A percentile compares a stretch with the other conserved stretches of the same genome.
phyloP scores from a whole-genome alignment of 2,329 filamentous ascomycete species.

The Colletotrichum tamarilloi region DNA sequence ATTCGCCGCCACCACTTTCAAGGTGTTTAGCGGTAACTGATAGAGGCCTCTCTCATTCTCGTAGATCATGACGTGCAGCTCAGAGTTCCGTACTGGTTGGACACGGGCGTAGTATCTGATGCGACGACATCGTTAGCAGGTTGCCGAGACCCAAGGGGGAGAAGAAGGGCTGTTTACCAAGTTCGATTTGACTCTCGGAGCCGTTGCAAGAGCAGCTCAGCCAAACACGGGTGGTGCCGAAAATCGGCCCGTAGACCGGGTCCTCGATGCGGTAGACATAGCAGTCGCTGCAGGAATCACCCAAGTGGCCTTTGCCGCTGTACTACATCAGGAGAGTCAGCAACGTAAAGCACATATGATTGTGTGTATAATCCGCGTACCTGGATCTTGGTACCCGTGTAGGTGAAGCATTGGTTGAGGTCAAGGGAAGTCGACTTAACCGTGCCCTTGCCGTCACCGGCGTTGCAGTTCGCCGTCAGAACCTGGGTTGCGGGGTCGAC shows the following conservation, averaged over 20 bases:
- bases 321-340: neutral
- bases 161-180: slow-evolving; percentile 2
- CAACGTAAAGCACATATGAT: slow-evolving; percentile 26
- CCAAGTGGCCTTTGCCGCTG: slow-evolving; percentile 31
- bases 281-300: slow-evolving; percentile 41
- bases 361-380: neutral
- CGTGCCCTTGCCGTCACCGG: slow-evolving; percentile 29
- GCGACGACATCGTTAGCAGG: neutral
- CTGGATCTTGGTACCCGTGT: slow-evolving; percentile 11
- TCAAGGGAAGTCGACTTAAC: slow-evolving; percentile 12
- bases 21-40: neutral
- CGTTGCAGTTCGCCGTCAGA: slow-evolving; percentile 23
- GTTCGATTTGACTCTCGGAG: slow-evolving; percentile 15
- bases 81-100: neutral
- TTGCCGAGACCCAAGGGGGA: rapidly evolving
- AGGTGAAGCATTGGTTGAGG: slow-evolving; percentile 27
- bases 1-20: neutral
- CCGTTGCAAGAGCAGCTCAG: slow-evolving; percentile 28
- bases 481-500: slow-evolving; percentile 20
- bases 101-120: neutral
- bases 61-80: slow-evolving; percentile 8
- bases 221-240: slow-evolving; percentile 20
- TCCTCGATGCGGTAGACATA: slow-evolving; percentile 33
- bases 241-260: slow-evolving; percentile 18
- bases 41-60: neutral